A percentile compares a stretch with the other conserved stretches of the same genome.
These are phyloP conservation scores for Rhizophlyctis rosea DNA, from an alignment of 192 early-diverging fungal genomes.

Conservation along the genomic window DNA sequence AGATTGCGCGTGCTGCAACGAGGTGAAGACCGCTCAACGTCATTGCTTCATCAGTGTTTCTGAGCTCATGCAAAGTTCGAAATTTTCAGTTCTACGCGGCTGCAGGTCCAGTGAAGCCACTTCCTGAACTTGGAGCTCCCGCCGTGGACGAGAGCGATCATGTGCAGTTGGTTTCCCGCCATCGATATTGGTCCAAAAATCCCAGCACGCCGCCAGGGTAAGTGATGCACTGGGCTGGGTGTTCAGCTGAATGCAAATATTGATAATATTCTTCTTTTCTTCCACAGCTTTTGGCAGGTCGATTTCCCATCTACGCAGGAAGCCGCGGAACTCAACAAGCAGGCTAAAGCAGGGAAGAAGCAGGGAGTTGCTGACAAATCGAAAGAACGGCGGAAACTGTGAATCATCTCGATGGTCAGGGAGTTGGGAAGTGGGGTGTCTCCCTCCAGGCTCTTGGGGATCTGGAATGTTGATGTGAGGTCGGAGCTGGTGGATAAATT, in stretches of 20 bases:
- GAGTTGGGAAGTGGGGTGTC: too few species aligned
- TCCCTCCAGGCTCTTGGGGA: too few species aligned
- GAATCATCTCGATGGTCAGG: too few species aligned
- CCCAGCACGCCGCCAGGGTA: conserved; percentile 33
- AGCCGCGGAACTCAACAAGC: conserved; percentile 3
- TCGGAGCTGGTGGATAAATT: too few species aligned
- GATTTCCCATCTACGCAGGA: conserved; percentile 33
- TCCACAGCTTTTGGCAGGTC: conserved; percentile 28
- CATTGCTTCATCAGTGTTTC: background rate
- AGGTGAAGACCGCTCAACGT: conserved; percentile 5
- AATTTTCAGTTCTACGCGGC: conserved; percentile 22
- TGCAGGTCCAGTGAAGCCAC: conserved; percentile 17
- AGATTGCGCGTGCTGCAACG: conserved; percentile 32
- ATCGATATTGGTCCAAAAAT: conserved; percentile 21
- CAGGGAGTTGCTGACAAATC: background rate
- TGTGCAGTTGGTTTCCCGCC: conserved; percentile 23
- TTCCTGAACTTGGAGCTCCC: conserved; percentile 17
- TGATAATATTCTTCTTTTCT: conserved; percentile 1
- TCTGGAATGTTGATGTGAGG: too few species aligned
- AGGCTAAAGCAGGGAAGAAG: background rate
- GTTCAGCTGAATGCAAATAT: background rate
- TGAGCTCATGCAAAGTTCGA: background rate
- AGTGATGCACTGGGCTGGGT: background rate
- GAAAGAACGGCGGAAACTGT: too few species aligned
- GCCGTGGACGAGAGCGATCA: conserved; percentile 1